These are phyloP conservation scores for Pythium aquatile DNA, from an alignment of 352 stramenopile genomes.

Conservation along the genomic window DNA sequence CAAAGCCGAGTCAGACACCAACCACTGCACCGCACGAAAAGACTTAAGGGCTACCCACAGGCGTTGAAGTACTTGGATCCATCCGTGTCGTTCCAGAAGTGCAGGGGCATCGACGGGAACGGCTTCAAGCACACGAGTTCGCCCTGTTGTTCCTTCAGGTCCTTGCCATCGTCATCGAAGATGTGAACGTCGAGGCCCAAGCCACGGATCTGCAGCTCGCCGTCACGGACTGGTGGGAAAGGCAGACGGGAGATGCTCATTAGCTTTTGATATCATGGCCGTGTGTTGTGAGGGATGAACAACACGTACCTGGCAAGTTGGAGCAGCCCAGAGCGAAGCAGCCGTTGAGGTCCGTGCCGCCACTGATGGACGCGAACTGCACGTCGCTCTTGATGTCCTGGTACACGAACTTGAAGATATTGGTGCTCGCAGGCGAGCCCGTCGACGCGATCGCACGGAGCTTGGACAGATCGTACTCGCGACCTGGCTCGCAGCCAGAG, in stretches of 20 bases:
- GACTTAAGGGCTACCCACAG: constrained; percentile 57
- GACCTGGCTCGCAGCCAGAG: constrained; percentile 54
- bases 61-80: constrained; percentile 76
- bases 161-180: constrained; percentile 57
- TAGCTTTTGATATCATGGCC: background rate
- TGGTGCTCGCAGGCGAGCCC: constrained; percentile 68
- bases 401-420: constrained; percentile 85
- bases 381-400: constrained; percentile 69
- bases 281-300: background rate
- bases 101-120: constrained; percentile 83
- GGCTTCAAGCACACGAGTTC: constrained; percentile 73
- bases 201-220: constrained; percentile 77
- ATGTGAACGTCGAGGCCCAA: constrained; percentile 81
- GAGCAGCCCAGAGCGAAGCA: constrained; percentile 76
- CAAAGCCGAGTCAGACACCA: background rate
- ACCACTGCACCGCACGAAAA: background rate
- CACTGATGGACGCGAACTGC: constrained; percentile 82
- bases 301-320: constrained; percentile 52
- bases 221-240: constrained; percentile 47
- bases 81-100: constrained; percentile 76
- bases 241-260: background rate
- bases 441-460: constrained; percentile 69
- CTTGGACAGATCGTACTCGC: constrained; percentile 64
- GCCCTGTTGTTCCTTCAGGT: constrained; percentile 47
- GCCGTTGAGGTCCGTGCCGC: constrained; percentile 81